Evolutionary conservation across 805 yeast genomes (phyloP), one percentile per base, ranked within the genome.

Genomic region (Lachancea kluyveri): DNA sequence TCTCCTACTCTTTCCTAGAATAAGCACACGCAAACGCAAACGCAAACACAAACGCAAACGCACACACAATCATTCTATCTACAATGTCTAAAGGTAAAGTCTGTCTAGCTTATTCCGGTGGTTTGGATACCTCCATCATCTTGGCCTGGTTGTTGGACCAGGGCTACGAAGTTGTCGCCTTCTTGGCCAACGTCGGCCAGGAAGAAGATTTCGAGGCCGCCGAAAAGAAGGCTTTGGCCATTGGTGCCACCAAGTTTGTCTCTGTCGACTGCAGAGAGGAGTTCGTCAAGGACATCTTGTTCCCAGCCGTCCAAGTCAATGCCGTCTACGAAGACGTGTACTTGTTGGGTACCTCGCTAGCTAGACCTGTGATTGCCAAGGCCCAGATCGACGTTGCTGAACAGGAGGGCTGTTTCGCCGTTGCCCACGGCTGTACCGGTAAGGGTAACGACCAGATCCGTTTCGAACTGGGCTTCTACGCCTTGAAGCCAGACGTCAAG

Each of bases 381-480:
- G 98, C 98, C 31, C 98, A 92, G 69, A 92, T 92, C 60, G 74
- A 82, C 54, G 96, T 86, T 44, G 99, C 99, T 42, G 94, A 87
- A 68, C 74, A 83, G 54, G 94, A 92, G 64, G 96, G 96, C 45
- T 92, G 98, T 73, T 87, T 90, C 52, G 97, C 97, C 33, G 98
- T 92, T 30, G 78, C 95, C 29, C 99, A 92, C 64, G 99, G 99
- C 44, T 92, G 98, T 70, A 92, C 99, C 48, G 99, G 99, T 69
- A 92, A 92, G 71, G 99, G 99, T 68, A 92, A 92, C 62, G 99
- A 92, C 65, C 98, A 92, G 70, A 96, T 92, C 46, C 82, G 99
- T 67, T 92, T 92, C 61, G 99, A 92, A 68, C 72, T 92, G 41
- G 80, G 94, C 6, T 92, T 92, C 74, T 92, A 92, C 64, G 99